Conservation (phyloP, 208 protist genomes). For the Crithidia fasciculata region DNA sequence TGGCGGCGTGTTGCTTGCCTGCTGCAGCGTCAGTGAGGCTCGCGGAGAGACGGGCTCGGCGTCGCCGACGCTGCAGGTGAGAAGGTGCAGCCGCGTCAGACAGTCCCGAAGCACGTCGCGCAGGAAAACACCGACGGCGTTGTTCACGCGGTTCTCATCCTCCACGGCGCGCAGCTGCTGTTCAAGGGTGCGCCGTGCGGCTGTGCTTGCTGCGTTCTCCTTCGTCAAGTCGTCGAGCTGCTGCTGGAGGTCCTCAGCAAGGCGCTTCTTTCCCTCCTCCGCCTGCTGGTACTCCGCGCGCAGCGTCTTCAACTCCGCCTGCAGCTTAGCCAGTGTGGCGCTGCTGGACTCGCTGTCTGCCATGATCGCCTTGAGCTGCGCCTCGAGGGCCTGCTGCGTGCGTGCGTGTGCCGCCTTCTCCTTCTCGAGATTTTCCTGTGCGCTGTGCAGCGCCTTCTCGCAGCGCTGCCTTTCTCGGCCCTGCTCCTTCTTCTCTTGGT, state of each 20-base stretch:
- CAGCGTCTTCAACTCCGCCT: constrained; percentile 1
- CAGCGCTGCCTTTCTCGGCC: constrained; percentile 10
- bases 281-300: constrained; percentile 12
- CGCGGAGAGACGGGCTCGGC: constrained; percentile 14
- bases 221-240: background rate
- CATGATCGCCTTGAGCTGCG: constrained; percentile 8
- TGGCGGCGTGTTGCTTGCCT: constrained; percentile 17
- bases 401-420: constrained; percentile 1
- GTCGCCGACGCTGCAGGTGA: constrained; percentile 20
- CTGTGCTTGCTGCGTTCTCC: constrained; percentile 4
- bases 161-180: constrained; percentile 24
- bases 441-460: constrained; percentile 9
- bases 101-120: constrained; percentile 47
- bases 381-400: constrained; percentile 4
- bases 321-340: constrained; percentile 8
- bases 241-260: constrained; percentile 11
- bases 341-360: background rate
- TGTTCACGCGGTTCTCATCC: constrained; percentile 21
- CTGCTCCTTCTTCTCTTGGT: constrained; percentile 12
- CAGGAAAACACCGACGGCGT: constrained; percentile 46
- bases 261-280: constrained; percentile 8
- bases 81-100: constrained; percentile 29
- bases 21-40: constrained; percentile 24
- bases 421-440: background rate
- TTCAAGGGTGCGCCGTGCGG: background rate